A percentile compares a stretch with the other conserved stretches of the same genome.
These are phyloP conservation scores for Xanthoconium purpureum DNA, from an alignment of 768 basidiomycete species.

Conservation along the genomic window DNA sequence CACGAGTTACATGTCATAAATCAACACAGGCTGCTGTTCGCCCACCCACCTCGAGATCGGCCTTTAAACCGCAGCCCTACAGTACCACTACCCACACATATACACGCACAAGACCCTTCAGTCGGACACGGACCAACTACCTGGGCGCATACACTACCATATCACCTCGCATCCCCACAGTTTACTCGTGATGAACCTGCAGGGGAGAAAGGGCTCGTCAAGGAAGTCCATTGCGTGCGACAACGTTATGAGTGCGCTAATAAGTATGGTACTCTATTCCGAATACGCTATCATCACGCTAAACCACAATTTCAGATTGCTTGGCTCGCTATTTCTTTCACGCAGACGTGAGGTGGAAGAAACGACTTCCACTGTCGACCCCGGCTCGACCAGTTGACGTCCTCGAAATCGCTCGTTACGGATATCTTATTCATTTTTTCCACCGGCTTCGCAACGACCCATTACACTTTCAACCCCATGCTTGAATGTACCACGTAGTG, in stretches of 20 bases:
- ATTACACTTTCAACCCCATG: not conserved
- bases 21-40: slow-evolving; percentile 56
- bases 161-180: not conserved
- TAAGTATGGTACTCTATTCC: slow-evolving; percentile 40
- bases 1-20: slow-evolving; percentile 69
- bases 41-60: slow-evolving; percentile 13
- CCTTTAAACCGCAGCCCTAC: not conserved
- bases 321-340: slow-evolving; percentile 64
- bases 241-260: slow-evolving; percentile 65
- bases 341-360: slow-evolving; percentile 41
- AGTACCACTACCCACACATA: not conserved
- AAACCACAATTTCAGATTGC: slow-evolving; percentile 39
- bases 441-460: not conserved
- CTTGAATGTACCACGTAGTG: slow-evolving; percentile 4
- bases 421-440: not conserved
- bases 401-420: not conserved
- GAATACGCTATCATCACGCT: not conserved
- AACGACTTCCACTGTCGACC: not conserved
- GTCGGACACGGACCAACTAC: not conserved
- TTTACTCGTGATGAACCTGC: slow-evolving; percentile 2
- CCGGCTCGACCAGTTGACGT: not conserved
- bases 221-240: slow-evolving; percentile 48
- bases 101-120: not conserved
- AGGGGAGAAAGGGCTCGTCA: slow-evolving; percentile 18
- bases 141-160: slow-evolving; percentile 5